Conservation (phyloP, 768 basidiomycete genomes). For the Clathrus columnatus region DNA sequence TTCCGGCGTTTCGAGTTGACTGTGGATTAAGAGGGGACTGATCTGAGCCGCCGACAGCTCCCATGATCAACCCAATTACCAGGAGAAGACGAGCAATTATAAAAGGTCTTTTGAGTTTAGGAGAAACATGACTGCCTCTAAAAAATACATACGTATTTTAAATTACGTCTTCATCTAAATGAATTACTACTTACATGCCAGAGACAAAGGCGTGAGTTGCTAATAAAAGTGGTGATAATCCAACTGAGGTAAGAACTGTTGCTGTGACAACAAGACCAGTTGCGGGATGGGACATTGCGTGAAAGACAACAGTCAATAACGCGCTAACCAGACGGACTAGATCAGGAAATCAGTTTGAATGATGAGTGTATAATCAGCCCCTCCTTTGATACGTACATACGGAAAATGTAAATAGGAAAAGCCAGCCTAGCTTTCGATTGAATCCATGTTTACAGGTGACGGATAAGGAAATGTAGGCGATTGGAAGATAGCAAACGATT, state of each 20-base stretch:
- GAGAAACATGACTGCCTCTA: neutral
- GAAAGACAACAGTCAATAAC: neutral
- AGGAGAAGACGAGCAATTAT: conserved; percentile 24
- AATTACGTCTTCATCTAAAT: neutral
- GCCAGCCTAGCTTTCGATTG: conserved; percentile 53
- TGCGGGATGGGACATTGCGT: neutral
- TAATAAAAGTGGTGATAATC: conserved; percentile 31
- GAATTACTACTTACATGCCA: conserved; percentile 25
- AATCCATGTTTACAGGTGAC: conserved; percentile 48
- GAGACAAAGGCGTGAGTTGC: conserved; percentile 29
- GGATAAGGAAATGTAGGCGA: conserved; percentile 37
- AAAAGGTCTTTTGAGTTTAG: conserved; percentile 8
- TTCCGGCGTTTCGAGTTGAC: conserved; percentile 15
- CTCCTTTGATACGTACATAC: conserved; percentile 31
- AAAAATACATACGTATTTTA: neutral
- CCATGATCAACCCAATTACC: conserved; percentile 22
- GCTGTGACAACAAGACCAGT: conserved; percentile 42
- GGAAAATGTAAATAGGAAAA: conserved; percentile 57
- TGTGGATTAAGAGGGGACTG: conserved; percentile 11
- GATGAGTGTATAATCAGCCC: neutral
- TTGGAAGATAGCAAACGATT: conserved; percentile 51
- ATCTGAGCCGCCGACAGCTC: conserved; percentile 25
- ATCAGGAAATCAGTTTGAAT: neutral
- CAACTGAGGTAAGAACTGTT: conserved; percentile 33
- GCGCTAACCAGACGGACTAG: conserved; percentile 2